Evolutionary conservation across 495 filamentous ascomycete genomes (phyloP).

Genomic region (Hypoxylon rickii): DNA sequence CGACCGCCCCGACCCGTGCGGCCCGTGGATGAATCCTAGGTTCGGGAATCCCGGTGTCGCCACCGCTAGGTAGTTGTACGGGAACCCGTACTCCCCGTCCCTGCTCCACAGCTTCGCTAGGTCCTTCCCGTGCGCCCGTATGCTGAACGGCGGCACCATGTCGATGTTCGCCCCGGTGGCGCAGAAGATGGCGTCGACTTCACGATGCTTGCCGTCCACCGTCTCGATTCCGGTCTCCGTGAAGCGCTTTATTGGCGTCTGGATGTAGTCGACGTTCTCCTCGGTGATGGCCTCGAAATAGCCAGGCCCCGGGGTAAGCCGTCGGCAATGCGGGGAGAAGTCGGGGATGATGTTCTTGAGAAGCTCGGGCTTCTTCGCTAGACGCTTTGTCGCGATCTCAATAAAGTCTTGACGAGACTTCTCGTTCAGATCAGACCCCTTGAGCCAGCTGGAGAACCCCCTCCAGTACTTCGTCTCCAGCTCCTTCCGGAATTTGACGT

Average conservation of each 20-base stretch:
- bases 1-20: conserved; percentile 57
- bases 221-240: conserved; percentile 62
- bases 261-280: conserved; percentile 66
- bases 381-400: conserved; percentile 53
- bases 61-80: conserved; percentile 67
- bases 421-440: conserved; percentile 56
- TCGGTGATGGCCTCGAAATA: conserved; percentile 72
- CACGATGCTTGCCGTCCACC: conserved; percentile 52
- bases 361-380: conserved; percentile 60
- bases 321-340: conserved; percentile 69
- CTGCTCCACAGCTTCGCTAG: conserved; percentile 53
- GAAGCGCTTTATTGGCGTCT: conserved; percentile 59
- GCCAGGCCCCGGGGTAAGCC: conserved; percentile 71
- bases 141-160: conserved; percentile 63
- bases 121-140: conserved; percentile 56
- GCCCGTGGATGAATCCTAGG: conserved; percentile 62
- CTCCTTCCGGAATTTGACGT: conserved; percentile 49
- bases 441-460: conserved; percentile 60
- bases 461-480: conserved; percentile 63
- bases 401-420: conserved; percentile 56
- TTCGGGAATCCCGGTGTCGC: conserved; percentile 70
- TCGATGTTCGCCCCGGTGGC: conserved; percentile 68
- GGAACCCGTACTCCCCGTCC: conserved; percentile 57
- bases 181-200: conserved; percentile 67
- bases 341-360: conserved; percentile 61